Conservation (phyloP, 2,329 filamentous ascomycete species). For the Phaeosphaeriaceae sp. region DNA sequence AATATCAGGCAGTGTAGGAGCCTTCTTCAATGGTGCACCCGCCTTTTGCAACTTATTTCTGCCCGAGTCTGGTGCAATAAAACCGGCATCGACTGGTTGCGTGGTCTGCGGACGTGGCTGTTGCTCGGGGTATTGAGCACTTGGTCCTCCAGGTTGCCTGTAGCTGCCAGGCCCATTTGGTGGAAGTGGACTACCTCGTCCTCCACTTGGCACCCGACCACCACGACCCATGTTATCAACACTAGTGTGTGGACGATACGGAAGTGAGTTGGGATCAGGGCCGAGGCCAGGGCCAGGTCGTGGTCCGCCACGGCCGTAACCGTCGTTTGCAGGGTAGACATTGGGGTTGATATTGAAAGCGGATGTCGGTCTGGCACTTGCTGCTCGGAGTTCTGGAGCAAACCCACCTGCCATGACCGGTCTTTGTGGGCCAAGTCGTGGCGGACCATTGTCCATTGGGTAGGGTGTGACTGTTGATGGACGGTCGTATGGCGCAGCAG, state of each 20-base stretch:
- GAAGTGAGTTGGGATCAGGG: constrained; percentile 37
- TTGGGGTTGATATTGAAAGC: constrained; percentile 61
- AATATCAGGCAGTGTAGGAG: constrained; percentile 44
- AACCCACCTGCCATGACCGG: constrained; percentile 49
- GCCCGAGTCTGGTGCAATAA: constrained; percentile 51
- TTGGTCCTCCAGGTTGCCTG: constrained; percentile 48
- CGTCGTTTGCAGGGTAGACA: constrained; percentile 43
- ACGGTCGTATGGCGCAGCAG: constrained; percentile 42
- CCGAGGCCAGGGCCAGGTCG: constrained; percentile 36
- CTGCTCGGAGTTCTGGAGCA: constrained; percentile 57
- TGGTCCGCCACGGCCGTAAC: constrained; percentile 36
- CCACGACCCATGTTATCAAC: constrained; percentile 46
- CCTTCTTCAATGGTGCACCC: constrained; percentile 37
- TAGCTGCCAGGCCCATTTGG: constrained; percentile 42
- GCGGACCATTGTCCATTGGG: constrained; percentile 70
- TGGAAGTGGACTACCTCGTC: constrained; percentile 37
- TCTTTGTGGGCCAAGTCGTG: constrained; percentile 48
- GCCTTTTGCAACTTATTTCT: constrained; percentile 53
- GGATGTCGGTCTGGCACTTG: constrained; percentile 54
- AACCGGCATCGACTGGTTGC: constrained; percentile 51
- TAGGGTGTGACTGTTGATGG: constrained; percentile 71
- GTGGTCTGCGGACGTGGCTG: constrained; percentile 49
- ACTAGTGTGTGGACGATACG: constrained; percentile 47
- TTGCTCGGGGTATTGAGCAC: constrained; percentile 44
- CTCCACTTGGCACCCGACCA: constrained; percentile 35